Base-by-base conservation (phyloP, 1,284 basidiomycete species). In the Microbotryomycetes sp. region DNA sequence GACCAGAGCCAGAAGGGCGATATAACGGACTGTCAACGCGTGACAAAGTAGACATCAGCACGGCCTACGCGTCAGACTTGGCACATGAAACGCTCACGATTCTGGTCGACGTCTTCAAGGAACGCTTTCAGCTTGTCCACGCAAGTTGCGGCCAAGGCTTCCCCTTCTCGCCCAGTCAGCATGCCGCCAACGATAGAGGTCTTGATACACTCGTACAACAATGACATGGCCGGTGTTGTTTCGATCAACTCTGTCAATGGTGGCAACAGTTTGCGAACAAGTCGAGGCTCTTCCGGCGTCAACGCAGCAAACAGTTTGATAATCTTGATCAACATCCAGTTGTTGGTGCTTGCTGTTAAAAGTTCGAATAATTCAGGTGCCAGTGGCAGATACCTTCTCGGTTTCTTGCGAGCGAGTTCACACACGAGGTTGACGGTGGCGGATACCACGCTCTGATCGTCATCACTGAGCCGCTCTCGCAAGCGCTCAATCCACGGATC, bases 311-410 rank as follows among this genome's bases (percentile, higher is more conserved):
- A 96, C 72, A 96, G 79, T 78, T 99, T 99, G 75, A 98, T 87
- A 54, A 97, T 88, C 79, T 99, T 99, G 78, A 99, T 99, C 61
- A 98, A 81, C 89, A 97, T 94, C 96, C 96, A 99, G 74, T 98
- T 99, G 76, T 98, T 98, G 29, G 87, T 88, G 30, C 90, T 92
- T 1, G 86, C 91, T 0, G 92, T 97, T 63, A 99, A 80, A n/a
- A 97, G 81, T 69, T 88, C 88, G 75, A 98, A 99, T 53, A 98
- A 79, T 71, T 92, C 89, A 1, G 96, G 96, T 3, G 94, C 93
- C 31, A 97, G 77, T 3, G 84, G 80, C 4, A 96, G 79, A 73
- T 91, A 92, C 60, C 89, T 86, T 67, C 79, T 79, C 6, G 92
- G 89, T 62, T 86, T 85, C 58, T 83, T 79, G 58, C 88, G 82